These are phyloP conservation scores for Maudiozyma serrabonitensis DNA, from an alignment of 805 yeast species.

Conservation along the genomic window DNA sequence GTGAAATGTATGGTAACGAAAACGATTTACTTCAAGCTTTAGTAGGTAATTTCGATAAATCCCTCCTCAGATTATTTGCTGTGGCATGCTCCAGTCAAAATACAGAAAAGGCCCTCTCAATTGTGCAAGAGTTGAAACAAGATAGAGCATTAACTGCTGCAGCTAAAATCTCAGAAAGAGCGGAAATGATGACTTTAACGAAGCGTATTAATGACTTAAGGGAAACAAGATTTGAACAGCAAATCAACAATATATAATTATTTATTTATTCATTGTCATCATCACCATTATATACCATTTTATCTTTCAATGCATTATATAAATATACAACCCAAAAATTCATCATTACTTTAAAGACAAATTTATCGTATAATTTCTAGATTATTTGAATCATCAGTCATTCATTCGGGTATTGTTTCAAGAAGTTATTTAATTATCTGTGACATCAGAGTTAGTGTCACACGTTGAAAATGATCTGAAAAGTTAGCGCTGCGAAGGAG, in stretches of 20 bases:
- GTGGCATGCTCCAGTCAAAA: constrained; percentile 60
- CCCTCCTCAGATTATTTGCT: constrained; percentile 68
- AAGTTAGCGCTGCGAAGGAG: constrained; percentile 1
- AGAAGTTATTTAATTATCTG: no score
- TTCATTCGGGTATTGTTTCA: no score
- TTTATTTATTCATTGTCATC: neutral
- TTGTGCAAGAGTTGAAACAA: constrained; percentile 60
- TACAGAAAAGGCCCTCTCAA: constrained; percentile 53
- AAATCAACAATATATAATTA: constrained; percentile 11
- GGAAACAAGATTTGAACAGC: constrained; percentile 32
- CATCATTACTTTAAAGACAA: no score
- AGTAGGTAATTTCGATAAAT: constrained; percentile 58
- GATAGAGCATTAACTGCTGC: constrained; percentile 82
- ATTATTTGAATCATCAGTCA: no score
- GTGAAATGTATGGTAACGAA: constrained; percentile 36
- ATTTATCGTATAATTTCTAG: no score
- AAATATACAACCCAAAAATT: no score
- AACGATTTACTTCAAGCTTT: constrained; percentile 44
- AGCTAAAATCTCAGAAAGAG: constrained; percentile 69
- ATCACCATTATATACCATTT: neutral
- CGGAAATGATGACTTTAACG: constrained; percentile 43
- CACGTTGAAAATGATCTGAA: constrained; percentile 11
- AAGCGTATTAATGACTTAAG: constrained; percentile 45
- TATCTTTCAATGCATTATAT: no score
- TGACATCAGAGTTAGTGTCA: neutral